Evolutionary conservation across 805 yeast species (phyloP).

Genomic region (Naumovozyma castellii): DNA sequence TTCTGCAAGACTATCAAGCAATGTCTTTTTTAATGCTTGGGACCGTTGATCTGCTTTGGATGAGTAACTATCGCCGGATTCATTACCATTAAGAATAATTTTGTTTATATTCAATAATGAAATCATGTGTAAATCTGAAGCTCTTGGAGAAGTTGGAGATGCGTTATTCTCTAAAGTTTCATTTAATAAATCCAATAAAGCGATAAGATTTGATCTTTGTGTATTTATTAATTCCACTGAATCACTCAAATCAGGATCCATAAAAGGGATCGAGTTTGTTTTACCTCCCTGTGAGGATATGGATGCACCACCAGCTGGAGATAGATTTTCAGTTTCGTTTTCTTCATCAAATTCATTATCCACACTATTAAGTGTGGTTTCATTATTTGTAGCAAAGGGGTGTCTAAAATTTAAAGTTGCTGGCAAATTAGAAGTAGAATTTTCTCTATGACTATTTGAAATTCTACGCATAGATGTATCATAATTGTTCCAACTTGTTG

Average conservation of each 20-base stretch:
- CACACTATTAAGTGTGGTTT: neutral
- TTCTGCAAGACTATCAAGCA: slow-evolving; percentile 28
- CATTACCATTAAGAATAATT: slow-evolving; percentile 18
- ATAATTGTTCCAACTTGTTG: slow-evolving; percentile 6
- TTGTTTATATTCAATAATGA: slow-evolving; percentile 27
- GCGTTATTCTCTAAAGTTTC: slow-evolving; percentile 27
- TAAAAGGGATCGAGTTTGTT: slow-evolving; percentile 1
- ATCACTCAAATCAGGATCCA: slow-evolving; percentile 4
- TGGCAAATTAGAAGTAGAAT: neutral
- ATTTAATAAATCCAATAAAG: slow-evolving; percentile 22
- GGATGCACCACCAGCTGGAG: neutral
- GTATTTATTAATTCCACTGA: slow-evolving; percentile 14
- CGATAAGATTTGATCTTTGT: slow-evolving; percentile 23
- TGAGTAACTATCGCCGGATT: slow-evolving; percentile 2
- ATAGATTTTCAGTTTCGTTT: neutral
- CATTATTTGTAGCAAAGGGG: neutral
- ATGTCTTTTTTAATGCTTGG: slow-evolving; percentile 16
- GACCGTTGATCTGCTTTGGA: slow-evolving; percentile 6
- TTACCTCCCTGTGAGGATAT: neutral
- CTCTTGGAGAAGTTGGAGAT: slow-evolving; percentile 15
- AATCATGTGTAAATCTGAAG: slow-evolving; percentile 27
- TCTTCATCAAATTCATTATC: neutral
- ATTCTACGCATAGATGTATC: neutral
- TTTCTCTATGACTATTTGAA: neutral
- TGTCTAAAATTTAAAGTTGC: neutral